phyloP scores from a whole-genome alignment of 768 basidiomycete species.

The Strobilomyces confusus region DNA sequence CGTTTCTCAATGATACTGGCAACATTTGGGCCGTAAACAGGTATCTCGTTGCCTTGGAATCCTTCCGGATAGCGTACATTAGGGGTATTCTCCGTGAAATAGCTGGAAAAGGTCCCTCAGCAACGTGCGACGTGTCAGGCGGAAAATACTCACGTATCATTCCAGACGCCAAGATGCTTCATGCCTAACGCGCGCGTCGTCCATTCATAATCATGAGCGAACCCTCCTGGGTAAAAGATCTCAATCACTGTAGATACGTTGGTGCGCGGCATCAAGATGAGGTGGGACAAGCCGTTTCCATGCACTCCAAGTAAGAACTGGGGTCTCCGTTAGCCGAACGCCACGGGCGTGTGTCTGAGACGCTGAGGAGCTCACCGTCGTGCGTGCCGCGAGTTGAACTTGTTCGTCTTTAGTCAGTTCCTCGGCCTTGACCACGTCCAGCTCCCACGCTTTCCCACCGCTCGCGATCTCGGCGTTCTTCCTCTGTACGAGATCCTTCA shows the following conservation, averaged over 20 bases:
- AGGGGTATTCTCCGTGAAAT: constrained; percentile 37
- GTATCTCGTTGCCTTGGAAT: constrained; percentile 78
- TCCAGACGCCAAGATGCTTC: constrained; percentile 76
- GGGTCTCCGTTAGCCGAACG: constrained; percentile 1
- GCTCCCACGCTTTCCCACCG: constrained; percentile 46
- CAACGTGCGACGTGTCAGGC: not conserved
- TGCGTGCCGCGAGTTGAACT: constrained; percentile 55
- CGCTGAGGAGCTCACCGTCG: constrained; percentile 51
- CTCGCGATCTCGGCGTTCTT: constrained; percentile 25
- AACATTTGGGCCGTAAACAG: constrained; percentile 61
- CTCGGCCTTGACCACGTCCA: constrained; percentile 61
- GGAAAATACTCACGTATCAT: constrained; percentile 55
- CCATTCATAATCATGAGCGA: constrained; percentile 87
- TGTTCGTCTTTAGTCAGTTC: constrained; percentile 73
- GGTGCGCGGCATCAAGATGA: constrained; percentile 80
- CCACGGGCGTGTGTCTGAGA: not conserved
- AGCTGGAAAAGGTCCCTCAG: constrained; percentile 12
- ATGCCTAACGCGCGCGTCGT: constrained; percentile 71
- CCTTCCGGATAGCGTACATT: constrained; percentile 71
- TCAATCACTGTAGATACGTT: constrained; percentile 80
- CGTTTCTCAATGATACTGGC: constrained; percentile 72
- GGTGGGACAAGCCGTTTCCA: constrained; percentile 79
- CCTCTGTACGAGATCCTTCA: constrained; percentile 47
- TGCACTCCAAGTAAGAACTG: constrained; percentile 72
- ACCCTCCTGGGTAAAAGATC: constrained; percentile 76